phyloP scores from a whole-genome alignment of 2,329 filamentous ascomycete genomes.

The Podosphaera xanthii region DNA sequence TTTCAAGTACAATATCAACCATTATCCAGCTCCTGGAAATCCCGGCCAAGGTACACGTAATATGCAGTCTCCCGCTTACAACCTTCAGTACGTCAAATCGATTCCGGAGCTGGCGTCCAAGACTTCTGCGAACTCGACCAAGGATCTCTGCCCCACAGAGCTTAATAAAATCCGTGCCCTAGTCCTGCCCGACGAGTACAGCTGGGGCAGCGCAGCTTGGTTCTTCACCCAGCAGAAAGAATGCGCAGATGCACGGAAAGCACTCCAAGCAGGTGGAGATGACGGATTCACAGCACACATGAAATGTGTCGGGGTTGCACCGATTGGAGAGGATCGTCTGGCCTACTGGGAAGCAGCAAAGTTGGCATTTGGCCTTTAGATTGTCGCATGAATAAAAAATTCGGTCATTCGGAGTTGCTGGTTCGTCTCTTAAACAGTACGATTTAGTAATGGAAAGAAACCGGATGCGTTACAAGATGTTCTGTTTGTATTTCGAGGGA shows the following conservation, averaged over 20 bases:
- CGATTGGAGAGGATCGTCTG: constrained; percentile 21
- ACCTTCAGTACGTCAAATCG: constrained; percentile 28
- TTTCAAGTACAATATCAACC: constrained; percentile 39
- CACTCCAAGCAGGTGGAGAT: constrained; percentile 21
- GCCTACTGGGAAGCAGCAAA: constrained; percentile 27
- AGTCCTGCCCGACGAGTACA: constrained; percentile 25
- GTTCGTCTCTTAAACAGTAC: no score
- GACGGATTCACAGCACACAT: constrained; percentile 30
- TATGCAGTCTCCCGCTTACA: constrained; percentile 36
- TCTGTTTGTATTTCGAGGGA: no score
- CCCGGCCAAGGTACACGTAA: constrained; percentile 41
- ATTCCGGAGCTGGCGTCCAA: constrained; percentile 21
- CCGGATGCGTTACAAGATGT: no score
- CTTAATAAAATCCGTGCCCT: constrained; percentile 24
- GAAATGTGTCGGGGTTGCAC: constrained; percentile 27
- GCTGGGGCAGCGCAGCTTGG: constrained; percentile 38
- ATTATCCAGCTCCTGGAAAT: constrained; percentile 23
- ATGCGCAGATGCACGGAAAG: constrained; percentile 18
- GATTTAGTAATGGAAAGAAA: no score
- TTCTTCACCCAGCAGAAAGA: constrained; percentile 32
- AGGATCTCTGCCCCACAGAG: constrained; percentile 17
- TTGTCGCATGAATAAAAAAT: no score
- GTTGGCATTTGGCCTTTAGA: constrained; percentile 16
- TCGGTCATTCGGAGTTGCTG: no score
- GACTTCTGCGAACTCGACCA: constrained; percentile 12